These are phyloP conservation scores for Metschnikowia matae DNA, from an alignment of 805 yeast genomes.

Conservation along the genomic window DNA sequence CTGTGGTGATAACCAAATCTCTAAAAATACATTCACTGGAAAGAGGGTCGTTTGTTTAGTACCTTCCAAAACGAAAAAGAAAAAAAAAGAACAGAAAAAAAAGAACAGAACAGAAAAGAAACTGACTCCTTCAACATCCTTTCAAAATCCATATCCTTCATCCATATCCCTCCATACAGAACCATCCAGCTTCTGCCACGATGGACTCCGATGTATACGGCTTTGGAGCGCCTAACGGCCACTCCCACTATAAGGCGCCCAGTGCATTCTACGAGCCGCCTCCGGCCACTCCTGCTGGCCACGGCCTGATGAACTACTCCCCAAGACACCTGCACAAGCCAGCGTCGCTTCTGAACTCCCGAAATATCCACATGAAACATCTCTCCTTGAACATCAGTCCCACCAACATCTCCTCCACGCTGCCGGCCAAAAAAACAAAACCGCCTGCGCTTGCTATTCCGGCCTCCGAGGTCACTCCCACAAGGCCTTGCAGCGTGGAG, in stretches of 20 bases:
- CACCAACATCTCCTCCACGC: background rate
- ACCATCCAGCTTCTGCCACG: background rate
- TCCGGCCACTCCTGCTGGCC: slow-evolving; percentile 3
- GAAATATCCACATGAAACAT: slow-evolving; percentile 37
- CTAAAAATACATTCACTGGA: no score
- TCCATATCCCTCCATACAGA: no score
- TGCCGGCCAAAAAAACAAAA: slow-evolving; percentile 9
- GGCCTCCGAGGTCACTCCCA: background rate
- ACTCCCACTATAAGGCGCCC: slow-evolving; percentile 10
- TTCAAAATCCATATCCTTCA: background rate
- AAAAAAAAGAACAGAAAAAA: no score
- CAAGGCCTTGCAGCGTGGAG: background rate
- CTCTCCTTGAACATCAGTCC: slow-evolving; percentile 29
- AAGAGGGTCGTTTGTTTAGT: no score
- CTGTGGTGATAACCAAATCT: no score
- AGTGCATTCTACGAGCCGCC: slow-evolving; percentile 6
- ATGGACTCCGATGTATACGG: slow-evolving; percentile 7
- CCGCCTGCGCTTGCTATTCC: slow-evolving; percentile 11
- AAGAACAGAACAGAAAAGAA: no score
- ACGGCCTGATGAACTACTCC: slow-evolving; percentile 30
- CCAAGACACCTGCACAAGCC: slow-evolving; percentile 36
- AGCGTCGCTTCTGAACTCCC: slow-evolving; percentile 21
- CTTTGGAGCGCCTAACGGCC: slow-evolving; percentile 3
- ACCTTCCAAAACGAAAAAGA: no score
- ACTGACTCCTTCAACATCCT: no score